Conservation (phyloP, 768 basidiomycete species). For the Suillus brevipes region DNA sequence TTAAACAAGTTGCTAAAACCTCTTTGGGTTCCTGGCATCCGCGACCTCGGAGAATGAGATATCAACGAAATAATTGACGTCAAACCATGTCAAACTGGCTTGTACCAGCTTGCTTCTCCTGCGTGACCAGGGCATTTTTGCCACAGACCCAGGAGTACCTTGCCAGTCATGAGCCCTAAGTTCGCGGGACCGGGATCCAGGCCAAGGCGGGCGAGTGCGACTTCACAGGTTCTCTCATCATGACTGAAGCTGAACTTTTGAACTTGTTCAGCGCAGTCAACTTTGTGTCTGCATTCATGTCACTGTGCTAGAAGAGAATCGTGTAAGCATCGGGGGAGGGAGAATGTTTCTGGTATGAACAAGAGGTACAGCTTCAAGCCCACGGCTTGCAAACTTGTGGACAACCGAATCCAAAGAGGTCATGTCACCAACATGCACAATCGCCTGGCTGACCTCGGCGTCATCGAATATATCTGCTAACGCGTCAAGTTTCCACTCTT, state of each 20-base stretch:
- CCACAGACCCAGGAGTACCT: conserved; percentile 72
- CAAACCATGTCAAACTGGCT: conserved; percentile 8
- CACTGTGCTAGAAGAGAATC: conserved; percentile 65
- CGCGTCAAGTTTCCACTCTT: conserved; percentile 95
- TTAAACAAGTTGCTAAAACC: too few species aligned
- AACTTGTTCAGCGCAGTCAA: conserved; percentile 85
- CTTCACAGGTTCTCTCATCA: conserved; percentile 64
- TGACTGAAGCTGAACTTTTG: conserved; percentile 51
- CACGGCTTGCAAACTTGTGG: conserved; percentile 84
- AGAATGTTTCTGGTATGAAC: conserved; percentile 47
- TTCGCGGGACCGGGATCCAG: too few species aligned
- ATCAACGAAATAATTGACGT: conserved; percentile 9
- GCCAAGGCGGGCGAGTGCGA: too few species aligned
- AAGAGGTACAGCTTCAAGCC: conserved; percentile 84
- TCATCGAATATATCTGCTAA: conserved; percentile 89
- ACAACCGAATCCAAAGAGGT: conserved; percentile 84
- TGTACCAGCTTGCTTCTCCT: conserved; percentile 57
- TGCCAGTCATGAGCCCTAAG: too few species aligned
- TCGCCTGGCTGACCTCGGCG: conserved; percentile 73
- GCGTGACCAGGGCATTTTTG: conserved; percentile 75
- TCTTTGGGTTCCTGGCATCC: too few species aligned
- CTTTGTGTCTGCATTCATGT: conserved; percentile 85
- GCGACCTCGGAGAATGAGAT: too few species aligned
- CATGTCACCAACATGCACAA: conserved; percentile 89
- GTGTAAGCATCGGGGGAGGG: conserved; percentile 14